Evolutionary conservation across 768 basidiomycete species (phyloP).

Genomic region (Mycena chlorophos): DNA sequence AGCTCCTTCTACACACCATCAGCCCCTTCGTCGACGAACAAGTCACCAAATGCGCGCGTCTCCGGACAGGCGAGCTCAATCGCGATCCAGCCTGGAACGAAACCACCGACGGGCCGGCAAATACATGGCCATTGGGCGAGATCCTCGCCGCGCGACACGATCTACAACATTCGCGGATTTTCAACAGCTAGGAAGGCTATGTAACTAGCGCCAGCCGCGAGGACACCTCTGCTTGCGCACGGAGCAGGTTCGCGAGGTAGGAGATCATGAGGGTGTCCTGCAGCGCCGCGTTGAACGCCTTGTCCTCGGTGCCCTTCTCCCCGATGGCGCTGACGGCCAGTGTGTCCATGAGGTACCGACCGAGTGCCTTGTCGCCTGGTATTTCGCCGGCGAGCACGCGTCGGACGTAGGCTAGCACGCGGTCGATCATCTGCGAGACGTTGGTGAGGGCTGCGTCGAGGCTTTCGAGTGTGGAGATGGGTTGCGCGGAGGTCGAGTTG

Average conservation of each 20-base stretch:
- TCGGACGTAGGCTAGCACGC: slow-evolving; percentile 82
- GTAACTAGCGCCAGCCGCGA: slow-evolving; percentile 79
- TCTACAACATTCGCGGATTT: slow-evolving; percentile 92
- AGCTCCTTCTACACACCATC: slow-evolving; percentile 74
- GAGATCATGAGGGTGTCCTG: slow-evolving; percentile 94
- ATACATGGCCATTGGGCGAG: slow-evolving; percentile 96
- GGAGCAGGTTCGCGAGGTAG: slow-evolving; percentile 90
- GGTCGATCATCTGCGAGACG: slow-evolving; percentile 79
- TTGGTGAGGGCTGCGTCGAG: slow-evolving; percentile 71
- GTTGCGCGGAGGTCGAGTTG: slow-evolving; percentile 50
- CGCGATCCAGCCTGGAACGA: slow-evolving; percentile 38
- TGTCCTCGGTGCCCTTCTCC: slow-evolving; percentile 59
- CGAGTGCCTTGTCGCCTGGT: slow-evolving; percentile 80
- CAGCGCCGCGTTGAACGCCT: slow-evolving; percentile 71
- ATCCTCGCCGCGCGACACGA: slow-evolving; percentile 89
- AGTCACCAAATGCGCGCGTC: slow-evolving; percentile 41
- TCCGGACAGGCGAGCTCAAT: slow-evolving; percentile 50
- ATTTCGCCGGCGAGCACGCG: slow-evolving; percentile 76
- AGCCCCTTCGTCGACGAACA: slow-evolving; percentile 65
- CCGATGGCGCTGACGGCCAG: slow-evolving; percentile 71
- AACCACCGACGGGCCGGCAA: slow-evolving; percentile 63
- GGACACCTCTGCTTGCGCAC: slow-evolving; percentile 91
- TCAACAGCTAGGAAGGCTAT: slow-evolving; percentile 66
- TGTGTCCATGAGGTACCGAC: slow-evolving; percentile 89
- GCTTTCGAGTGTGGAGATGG: slow-evolving; percentile 68